Percentiles rank a stretch among this genome's conserved stretches.
These are phyloP conservation scores for Talaromyces stipitatus DNA, from an alignment of 495 filamentous ascomycete genomes.

Conservation along the genomic window DNA sequence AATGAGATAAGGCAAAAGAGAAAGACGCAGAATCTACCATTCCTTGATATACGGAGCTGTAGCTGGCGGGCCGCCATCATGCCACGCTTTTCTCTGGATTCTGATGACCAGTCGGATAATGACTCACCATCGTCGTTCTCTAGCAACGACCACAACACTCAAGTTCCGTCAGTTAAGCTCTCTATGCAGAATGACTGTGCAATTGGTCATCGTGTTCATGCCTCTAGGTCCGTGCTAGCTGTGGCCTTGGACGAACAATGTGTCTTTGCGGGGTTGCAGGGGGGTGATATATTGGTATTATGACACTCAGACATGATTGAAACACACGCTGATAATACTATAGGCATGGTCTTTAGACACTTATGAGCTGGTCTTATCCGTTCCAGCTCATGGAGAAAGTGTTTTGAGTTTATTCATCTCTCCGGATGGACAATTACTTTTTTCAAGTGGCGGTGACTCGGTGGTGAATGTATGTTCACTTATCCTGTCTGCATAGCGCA, in stretches of 20 bases:
- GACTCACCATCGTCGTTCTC: neutral
- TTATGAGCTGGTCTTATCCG: slow-evolving; percentile 64
- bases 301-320: neutral
- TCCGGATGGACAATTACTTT: slow-evolving; percentile 64
- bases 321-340: neutral
- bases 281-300: slow-evolving; percentile 74
- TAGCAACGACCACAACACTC: neutral
- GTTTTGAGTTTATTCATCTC: slow-evolving; percentile 80
- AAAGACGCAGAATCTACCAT: too few relatives aligned
- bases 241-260: slow-evolving; percentile 39
- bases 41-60: too few relatives aligned
- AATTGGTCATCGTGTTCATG: slow-evolving; percentile 38
- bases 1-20: too few relatives aligned
- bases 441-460: slow-evolving; percentile 90
- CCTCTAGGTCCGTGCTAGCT: slow-evolving; percentile 40
- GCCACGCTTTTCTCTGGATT: neutral
- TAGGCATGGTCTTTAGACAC: slow-evolving; percentile 81
- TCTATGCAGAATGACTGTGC: slow-evolving; percentile 26
- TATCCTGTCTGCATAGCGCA: neutral
- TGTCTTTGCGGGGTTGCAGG: slow-evolving; percentile 75
- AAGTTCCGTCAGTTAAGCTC: neutral
- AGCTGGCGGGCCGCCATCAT: too few relatives aligned
- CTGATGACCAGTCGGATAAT: neutral
- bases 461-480: slow-evolving; percentile 70
- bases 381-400: slow-evolving; percentile 83